Percentiles rank a stretch among this genome's conserved stretches.
Evolutionary conservation across 2,329 filamentous ascomycete species (phyloP).

Genomic region (Neodidymelliopsis sp.): DNA sequence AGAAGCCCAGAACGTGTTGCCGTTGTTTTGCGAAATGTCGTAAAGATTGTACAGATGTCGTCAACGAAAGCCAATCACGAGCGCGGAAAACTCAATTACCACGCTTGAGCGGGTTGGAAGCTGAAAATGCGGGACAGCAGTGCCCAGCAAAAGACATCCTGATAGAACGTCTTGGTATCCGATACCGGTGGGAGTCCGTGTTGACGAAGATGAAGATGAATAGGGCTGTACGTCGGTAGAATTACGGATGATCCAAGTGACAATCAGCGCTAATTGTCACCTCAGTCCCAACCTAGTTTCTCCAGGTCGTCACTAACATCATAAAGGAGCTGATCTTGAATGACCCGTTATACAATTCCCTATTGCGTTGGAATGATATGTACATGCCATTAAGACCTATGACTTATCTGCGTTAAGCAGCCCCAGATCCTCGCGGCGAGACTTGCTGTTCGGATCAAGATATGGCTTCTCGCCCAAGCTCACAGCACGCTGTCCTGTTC

Average conservation of each 20-base stretch:
- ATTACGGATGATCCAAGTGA: too few relatives aligned
- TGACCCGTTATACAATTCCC: too few relatives aligned
- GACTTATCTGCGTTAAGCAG: slow-evolving; percentile 7
- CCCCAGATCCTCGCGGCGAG: slow-evolving; percentile 50
- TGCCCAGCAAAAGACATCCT: too few relatives aligned
- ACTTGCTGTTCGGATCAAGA: slow-evolving; percentile 60
- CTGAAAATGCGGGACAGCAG: too few relatives aligned
- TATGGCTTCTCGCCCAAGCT: slow-evolving; percentile 66
- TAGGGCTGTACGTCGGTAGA: too few relatives aligned
- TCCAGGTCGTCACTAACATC: not conserved
- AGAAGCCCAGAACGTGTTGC: slow-evolving; percentile 2
- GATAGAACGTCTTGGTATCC: not conserved
- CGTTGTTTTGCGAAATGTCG: slow-evolving; percentile 5
- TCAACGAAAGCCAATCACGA: slow-evolving; percentile 11
- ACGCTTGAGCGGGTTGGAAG: not conserved
- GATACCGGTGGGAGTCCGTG: not conserved
- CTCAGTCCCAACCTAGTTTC: not conserved
- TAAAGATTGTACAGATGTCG: slow-evolving; percentile 13
- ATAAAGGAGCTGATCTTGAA: not conserved
- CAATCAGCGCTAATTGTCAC: not conserved
- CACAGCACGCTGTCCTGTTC: slow-evolving; percentile 64
- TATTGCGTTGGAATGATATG: too few relatives aligned
- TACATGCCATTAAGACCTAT: too few relatives aligned
- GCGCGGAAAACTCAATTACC: not conserved
- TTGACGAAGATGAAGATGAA: too few relatives aligned